These are phyloP conservation scores for Leccinum brunneo-olivaceum DNA, from an alignment of 1,284 basidiomycete genomes.

Conservation along the genomic window DNA sequence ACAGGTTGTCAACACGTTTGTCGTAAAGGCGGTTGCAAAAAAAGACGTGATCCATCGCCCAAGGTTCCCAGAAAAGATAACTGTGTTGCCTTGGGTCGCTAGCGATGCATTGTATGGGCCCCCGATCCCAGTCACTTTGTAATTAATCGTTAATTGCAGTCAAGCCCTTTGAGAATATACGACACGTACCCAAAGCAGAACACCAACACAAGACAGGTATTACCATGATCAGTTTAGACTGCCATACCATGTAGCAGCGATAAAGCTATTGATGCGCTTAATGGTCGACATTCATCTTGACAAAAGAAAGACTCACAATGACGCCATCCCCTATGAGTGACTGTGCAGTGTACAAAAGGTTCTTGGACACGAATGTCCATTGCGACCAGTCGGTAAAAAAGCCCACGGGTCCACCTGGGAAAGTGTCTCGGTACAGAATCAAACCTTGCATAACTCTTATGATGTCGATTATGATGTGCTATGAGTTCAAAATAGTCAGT, in stretches of 20 bases:
- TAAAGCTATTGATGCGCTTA: background rate
- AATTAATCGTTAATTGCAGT: background rate
- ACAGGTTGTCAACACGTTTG: background rate
- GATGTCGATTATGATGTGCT: conserved; percentile 1
- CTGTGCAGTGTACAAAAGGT: background rate
- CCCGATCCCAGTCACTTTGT: background rate
- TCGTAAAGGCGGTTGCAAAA: background rate
- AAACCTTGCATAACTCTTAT: background rate
- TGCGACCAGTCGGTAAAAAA: conserved; percentile 1
- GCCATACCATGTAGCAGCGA: conserved; percentile 2
- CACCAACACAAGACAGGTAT: conserved; percentile 3
- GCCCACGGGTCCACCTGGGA: background rate
- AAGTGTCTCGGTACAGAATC: background rate
- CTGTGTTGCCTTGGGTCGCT: background rate
- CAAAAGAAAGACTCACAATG: background rate
- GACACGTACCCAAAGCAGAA: background rate
- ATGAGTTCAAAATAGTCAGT: background rate
- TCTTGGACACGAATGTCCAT: conserved; percentile 2
- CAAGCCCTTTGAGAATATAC: background rate
- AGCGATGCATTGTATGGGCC: background rate
- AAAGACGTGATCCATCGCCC: background rate
- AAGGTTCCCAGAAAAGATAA: background rate
- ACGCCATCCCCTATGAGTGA: conserved; percentile 1
- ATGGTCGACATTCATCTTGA: background rate
- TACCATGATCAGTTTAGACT: conserved; percentile 1